Conservation (phyloP, 306 rosid genomes). For the Citrullus mucosospermus region DNA sequence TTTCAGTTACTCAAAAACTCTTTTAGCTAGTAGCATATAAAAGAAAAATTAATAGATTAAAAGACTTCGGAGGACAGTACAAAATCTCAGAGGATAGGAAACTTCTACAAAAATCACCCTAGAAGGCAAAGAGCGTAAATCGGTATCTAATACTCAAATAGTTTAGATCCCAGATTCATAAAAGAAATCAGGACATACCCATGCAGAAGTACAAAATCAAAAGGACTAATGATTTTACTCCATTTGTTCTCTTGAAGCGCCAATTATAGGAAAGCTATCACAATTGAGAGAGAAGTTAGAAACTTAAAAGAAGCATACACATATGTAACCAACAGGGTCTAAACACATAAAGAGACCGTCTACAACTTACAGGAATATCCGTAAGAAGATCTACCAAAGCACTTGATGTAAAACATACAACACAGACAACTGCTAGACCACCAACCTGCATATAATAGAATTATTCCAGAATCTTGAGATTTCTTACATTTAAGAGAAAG, state of each 20-base stretch:
- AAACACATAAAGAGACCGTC: conserved; percentile 1
- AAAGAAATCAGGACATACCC: conserved; percentile 24
- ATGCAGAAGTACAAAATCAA: conserved; percentile 40
- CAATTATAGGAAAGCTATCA: conserved; percentile 50
- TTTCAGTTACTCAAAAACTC: not conserved
- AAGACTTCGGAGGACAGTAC: not conserved
- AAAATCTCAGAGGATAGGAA: not conserved
- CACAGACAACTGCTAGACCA: conserved; percentile 43
- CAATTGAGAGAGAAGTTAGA: conserved; percentile 10
- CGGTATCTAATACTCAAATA: not conserved
- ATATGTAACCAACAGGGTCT: not conserved
- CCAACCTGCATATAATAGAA: conserved; percentile 33
- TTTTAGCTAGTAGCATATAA: not conserved
- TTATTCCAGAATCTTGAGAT: not conserved
- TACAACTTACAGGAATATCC: conserved; percentile 43
- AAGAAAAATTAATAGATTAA: not conserved
- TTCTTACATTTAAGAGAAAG: not conserved
- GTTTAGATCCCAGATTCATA: not conserved
- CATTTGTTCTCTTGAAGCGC: conserved; percentile 34
- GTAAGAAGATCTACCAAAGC: conserved; percentile 51
- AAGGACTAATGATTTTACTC: conserved; percentile 23
- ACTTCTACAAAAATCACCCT: not conserved
- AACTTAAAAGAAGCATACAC: conserved; percentile 5
- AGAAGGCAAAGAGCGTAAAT: not conserved
- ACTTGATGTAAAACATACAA: conserved; percentile 45